Evolutionary conservation across 768 basidiomycete species (phyloP), one percentile per base, ranked within the genome.

Genomic region (Leccinum ochraceum): DNA sequence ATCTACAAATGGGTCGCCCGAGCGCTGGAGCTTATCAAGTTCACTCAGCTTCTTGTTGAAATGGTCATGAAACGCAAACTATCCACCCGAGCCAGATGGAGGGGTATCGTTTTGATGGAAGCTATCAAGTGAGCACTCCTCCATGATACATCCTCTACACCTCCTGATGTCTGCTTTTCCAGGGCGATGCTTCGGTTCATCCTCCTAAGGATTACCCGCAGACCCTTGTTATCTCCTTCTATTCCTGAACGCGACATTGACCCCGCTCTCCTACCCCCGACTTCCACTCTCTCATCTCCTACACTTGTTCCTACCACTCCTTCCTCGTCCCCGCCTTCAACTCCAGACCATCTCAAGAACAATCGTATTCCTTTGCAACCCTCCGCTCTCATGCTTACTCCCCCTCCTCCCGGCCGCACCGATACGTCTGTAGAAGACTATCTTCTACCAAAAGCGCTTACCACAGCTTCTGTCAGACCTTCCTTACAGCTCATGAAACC

Each of bases 211-310:
- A 80, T 90, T 62, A 95, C 95, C 1, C 83, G 81, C 55, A 80
- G 92, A 64, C 92, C 96, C 11, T 68, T 94, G 24, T 71, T 95
- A 13, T 81, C 83, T 2, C 88, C 89, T 3, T 88, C 90, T 20
- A 86, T 94, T 57, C 94, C 95, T 14, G 91, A 94, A 74, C 86
- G 95, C 55, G 94, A 95, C 65, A 82, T 93, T 63, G 95, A 95
- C 72, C 89, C 90, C 4, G 79, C 89, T 6, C 79, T 81, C 51
- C 69, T 94, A 8, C 82, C 87, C 14, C 71, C 82, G 10, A 77
- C 78, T 42, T 84, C 82, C 28, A 77, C 79, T 56, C 71, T 79
- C 30, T 83, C 83, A 8, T 84, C 89, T 17, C 86, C 87, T 20
- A 86, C 86, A 5, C 77, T 86, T 49, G 84, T 78, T 30, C 80